Evolutionary conservation across 2,329 filamentous ascomycete genomes (phyloP).

Genomic region (Sclerotinia spermophila): DNA sequence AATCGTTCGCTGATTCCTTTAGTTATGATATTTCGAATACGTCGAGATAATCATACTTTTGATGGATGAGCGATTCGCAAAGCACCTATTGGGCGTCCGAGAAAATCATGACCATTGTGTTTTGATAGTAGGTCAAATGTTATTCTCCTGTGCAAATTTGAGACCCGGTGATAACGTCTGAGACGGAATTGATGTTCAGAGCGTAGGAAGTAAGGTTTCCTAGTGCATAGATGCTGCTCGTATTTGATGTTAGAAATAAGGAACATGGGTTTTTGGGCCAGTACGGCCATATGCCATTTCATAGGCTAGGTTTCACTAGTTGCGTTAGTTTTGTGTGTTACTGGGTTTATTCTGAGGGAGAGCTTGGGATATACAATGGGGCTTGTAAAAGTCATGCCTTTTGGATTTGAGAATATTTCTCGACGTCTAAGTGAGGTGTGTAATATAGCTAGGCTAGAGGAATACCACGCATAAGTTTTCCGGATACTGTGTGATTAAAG

Average conservation of each 20-base stretch:
- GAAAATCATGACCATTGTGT: constrained; percentile 47
- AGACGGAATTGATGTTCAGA: constrained; percentile 24
- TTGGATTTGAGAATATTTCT: constrained; percentile 17
- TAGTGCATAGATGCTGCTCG: constrained; percentile 36
- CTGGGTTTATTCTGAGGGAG: not conserved
- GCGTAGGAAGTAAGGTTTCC: constrained; percentile 20
- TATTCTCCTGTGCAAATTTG: constrained; percentile 35
- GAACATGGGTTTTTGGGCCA: constrained; percentile 37
- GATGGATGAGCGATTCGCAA: not conserved
- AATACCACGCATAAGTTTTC: constrained; percentile 18
- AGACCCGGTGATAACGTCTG: constrained; percentile 23
- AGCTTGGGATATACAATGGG: not conserved
- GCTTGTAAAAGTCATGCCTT: not conserved
- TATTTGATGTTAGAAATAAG: constrained; percentile 34
- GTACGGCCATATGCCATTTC: constrained; percentile 40
- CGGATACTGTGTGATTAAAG: constrained; percentile 20
- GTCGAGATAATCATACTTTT: not conserved
- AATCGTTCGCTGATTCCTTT: too few species aligned
- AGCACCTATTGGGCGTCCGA: constrained; percentile 45
- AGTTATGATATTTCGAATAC: too few species aligned
- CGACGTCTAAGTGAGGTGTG: not conserved
- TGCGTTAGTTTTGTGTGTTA: not conserved
- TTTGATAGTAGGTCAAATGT: constrained; percentile 37
- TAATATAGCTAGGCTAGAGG: constrained; percentile 20
- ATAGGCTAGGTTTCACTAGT: constrained; percentile 37